A percentile compares a stretch with the other conserved stretches of the same genome.
phyloP scores from a whole-genome alignment of 2,329 filamentous ascomycete genomes.

The Orbilia oligospora region DNA sequence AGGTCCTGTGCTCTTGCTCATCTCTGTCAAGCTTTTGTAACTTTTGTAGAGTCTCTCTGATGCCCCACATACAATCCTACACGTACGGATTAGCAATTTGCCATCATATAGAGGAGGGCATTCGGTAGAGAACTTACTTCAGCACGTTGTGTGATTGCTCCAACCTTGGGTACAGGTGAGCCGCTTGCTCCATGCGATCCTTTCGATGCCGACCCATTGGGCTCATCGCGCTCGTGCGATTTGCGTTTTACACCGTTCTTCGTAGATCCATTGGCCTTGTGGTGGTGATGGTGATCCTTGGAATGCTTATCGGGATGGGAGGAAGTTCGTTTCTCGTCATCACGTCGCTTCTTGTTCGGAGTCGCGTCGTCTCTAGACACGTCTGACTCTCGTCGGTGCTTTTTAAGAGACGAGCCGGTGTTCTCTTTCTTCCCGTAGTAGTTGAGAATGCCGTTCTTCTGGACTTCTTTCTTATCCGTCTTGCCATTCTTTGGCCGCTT shows the following conservation, averaged over 20 bases:
- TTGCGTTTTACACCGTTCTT: constrained; percentile 56
- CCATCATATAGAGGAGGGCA: neutral
- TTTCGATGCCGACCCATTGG: constrained; percentile 38
- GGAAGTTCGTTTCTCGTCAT: constrained; percentile 38
- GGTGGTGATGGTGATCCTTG: constrained; percentile 42
- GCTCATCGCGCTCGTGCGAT: constrained; percentile 43
- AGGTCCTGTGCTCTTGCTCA: constrained; percentile 38
- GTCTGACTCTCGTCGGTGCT: constrained; percentile 55
- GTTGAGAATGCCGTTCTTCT: constrained; percentile 58
- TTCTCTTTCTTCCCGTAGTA: constrained; percentile 51
- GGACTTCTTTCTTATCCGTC: constrained; percentile 55
- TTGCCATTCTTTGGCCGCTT: constrained; percentile 58
- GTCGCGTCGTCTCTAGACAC: constrained; percentile 46
- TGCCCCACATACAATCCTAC: constrained; percentile 56
- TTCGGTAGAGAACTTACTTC: constrained; percentile 42
- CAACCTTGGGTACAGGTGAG: constrained; percentile 36
- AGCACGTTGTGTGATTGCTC: constrained; percentile 44
- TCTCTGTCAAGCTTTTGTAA: constrained; percentile 45
- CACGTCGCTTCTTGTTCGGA: constrained; percentile 55
- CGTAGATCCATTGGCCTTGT: constrained; percentile 38
- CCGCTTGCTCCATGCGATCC: constrained; percentile 36
- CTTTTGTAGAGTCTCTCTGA: constrained; percentile 38
- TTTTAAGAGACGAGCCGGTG: constrained; percentile 44
- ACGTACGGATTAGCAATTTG: constrained; percentile 5
- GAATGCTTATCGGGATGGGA: constrained; percentile 28